These are phyloP conservation scores for Trametes sp. DNA, from an alignment of 1,284 basidiomycete species.

Conservation along the genomic window DNA sequence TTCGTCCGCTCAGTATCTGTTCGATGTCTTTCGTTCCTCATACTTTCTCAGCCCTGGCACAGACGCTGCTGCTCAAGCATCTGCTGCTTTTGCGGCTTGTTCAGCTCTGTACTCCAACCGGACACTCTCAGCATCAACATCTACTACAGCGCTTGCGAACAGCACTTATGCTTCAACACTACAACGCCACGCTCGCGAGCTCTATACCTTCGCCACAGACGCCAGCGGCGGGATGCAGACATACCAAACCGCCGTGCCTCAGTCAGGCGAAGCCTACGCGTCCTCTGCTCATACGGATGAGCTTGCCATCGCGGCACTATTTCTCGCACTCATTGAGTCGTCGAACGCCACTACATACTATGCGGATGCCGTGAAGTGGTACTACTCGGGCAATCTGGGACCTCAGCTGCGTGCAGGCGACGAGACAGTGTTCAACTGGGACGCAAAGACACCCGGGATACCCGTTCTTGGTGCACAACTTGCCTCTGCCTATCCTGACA, in stretches of 20 bases:
- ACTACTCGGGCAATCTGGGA: constrained; percentile 62
- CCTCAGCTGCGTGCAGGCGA: constrained; percentile 42
- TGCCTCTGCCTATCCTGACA: constrained; percentile 55
- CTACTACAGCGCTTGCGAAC: constrained; percentile 77
- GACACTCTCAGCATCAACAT: constrained; percentile 54
- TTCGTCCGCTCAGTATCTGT: constrained; percentile 27
- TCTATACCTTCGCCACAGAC: constrained; percentile 79
- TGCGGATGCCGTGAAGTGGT: constrained; percentile 70
- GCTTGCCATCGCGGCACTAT: constrained; percentile 75
- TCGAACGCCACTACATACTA: constrained; percentile 45
- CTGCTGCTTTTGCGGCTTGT: constrained; percentile 88
- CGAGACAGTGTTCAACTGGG: constrained; percentile 87
- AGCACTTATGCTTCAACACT: constrained; percentile 75
- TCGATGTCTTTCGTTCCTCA: not conserved
- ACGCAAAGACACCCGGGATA: constrained; percentile 79
- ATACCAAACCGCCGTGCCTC: constrained; percentile 74
- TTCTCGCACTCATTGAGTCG: constrained; percentile 71
- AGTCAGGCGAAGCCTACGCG: constrained; percentile 70
- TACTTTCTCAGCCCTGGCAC: constrained; percentile 72
- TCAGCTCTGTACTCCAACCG: constrained; percentile 76
- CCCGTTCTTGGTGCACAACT: constrained; percentile 80
- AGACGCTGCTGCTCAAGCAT: constrained; percentile 84
- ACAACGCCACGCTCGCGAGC: constrained; percentile 73
- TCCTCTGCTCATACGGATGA: constrained; percentile 80
- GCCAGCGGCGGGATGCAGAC: constrained; percentile 61